Base-by-base conservation (phyloP, 2,329 filamentous ascomycete genomes). In the Diaporthe sp. region DNA sequence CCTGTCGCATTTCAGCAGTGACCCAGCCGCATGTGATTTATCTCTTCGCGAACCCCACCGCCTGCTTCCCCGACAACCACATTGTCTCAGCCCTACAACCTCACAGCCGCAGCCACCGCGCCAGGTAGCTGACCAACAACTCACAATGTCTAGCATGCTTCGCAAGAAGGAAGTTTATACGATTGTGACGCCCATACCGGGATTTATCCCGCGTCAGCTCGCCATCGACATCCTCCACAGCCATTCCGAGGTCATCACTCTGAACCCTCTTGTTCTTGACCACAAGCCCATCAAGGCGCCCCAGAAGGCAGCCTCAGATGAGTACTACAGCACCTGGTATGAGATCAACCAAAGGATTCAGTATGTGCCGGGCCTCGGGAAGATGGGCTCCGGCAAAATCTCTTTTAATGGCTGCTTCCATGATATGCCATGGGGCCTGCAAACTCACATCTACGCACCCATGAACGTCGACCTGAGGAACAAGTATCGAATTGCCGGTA, bases 321-420 rank as follows among this genome's bases (percentile, higher is more conserved):
- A 94, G 82, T 94, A 88, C 83, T 94, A 92, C 83, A 91, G 91
- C 76, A 92, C 92, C 40, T 94, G 92, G 92, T 94, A 94, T 82
- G 91, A 94, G 82, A 93, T 94, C 80, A 89, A 85, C 74, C 89
- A 94, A 86, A 89, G 91, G 79, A 92, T 94, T 75, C 92, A 93
- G 80, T 90, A 91, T 78, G 84, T 93, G 8, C 92, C 92, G 0
- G 92, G 92, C 45, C 84, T 93, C 72, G 92, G 92, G 77, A 90
- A 86, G 82, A 86, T 92, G 75, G 91, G 91, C 33, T 90, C 90
- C 4, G 89, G 91, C 80, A 89, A 90, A 80, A 92, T 94, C 82
- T 88, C 86, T 61, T 94, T 94, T 84, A 92, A 91, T 75, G 92
- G 91, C 75, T 93, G 92, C 80, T 94, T 94, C 81, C 92, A 94